Evolutionary conservation across 257 asterid genomes (phyloP).

Genomic region (Fraxinus quadrangulata): DNA sequence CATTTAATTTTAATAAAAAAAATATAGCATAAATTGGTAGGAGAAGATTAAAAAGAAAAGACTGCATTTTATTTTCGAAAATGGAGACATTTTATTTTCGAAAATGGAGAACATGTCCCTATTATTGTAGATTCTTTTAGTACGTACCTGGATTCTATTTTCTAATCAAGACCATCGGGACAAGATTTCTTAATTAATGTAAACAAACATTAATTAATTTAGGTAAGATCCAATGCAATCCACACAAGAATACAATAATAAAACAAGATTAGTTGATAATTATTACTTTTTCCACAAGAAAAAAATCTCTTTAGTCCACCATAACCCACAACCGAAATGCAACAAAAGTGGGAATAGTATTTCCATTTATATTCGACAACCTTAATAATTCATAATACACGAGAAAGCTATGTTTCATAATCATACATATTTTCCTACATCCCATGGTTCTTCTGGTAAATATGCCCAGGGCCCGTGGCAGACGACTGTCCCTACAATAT

Average conservation of each 20-base stretch:
- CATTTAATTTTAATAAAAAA: no score
- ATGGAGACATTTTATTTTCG: background rate
- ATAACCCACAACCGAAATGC: background rate
- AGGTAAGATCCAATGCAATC: background rate
- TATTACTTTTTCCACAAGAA: background rate
- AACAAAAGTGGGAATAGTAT: background rate
- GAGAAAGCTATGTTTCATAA: no score
- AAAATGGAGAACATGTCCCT: background rate
- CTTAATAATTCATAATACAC: background rate
- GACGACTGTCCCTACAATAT: no score
- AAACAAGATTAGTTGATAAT: background rate
- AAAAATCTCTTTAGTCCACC: background rate
- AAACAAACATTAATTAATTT: background rate
- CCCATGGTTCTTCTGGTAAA: no score
- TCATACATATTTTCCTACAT: no score
- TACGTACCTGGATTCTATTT: background rate
- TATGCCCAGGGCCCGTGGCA: no score
- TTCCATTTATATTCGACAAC: background rate
- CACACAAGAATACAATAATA: background rate
- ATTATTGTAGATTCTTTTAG: background rate
- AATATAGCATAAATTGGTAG: no score
- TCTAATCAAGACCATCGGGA: background rate
- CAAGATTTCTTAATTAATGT: background rate
- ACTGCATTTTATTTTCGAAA: background rate
- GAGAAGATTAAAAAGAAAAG: no score